A percentile compares a stretch with the other conserved stretches of the same genome.
Conservation (phyloP, 805 yeast genomes). For the Saccharomycopsis vini region DNA sequence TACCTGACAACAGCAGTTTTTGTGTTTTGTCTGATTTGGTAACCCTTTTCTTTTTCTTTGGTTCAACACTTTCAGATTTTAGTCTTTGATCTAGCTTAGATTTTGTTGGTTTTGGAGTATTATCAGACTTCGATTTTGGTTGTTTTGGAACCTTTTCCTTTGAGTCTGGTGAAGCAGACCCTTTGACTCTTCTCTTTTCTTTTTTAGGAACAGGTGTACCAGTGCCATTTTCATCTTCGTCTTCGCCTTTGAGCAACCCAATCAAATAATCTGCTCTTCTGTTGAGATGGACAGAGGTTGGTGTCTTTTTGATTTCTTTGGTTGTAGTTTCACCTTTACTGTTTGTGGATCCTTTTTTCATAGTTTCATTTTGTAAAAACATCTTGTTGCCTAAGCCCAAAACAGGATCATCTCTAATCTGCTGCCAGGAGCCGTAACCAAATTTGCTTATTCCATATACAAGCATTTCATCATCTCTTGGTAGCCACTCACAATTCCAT, state of each 20-base stretch:
- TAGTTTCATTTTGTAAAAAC: conserved; percentile 41
- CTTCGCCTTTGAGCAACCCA: conserved; percentile 55
- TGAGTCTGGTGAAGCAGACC: conserved; percentile 19
- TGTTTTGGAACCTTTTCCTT: conserved; percentile 9
- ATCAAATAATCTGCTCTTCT: conserved; percentile 87
- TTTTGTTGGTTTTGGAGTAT: conserved; percentile 10
- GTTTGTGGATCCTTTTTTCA: conserved; percentile 28
- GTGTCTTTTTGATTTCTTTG: conserved; percentile 53
- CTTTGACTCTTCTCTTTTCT: conserved; percentile 25
- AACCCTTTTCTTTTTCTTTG: conserved; percentile 21
- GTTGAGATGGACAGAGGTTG: conserved; percentile 86
- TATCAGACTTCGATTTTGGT: too few relatives aligned
- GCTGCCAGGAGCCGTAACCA: conserved; percentile 94
- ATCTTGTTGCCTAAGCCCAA: conserved; percentile 79
- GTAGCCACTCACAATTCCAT: conserved; percentile 86
- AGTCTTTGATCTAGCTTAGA: conserved; percentile 14
- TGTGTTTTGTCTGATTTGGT: too few relatives aligned
- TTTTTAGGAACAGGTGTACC: conserved; percentile 25
- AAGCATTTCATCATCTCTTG: conserved; percentile 77
- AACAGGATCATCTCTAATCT: conserved; percentile 91
- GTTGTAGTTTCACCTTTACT: conserved; percentile 19
- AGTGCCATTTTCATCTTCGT: conserved; percentile 9
- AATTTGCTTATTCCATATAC: conserved; percentile 82
- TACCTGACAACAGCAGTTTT: too few relatives aligned
- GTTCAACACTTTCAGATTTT: neutral